Percentiles rank a stretch among this genome's conserved stretches.
Conservation (phyloP, 2,329 filamentous ascomycete genomes). For the Fusarium cicatricum region DNA sequence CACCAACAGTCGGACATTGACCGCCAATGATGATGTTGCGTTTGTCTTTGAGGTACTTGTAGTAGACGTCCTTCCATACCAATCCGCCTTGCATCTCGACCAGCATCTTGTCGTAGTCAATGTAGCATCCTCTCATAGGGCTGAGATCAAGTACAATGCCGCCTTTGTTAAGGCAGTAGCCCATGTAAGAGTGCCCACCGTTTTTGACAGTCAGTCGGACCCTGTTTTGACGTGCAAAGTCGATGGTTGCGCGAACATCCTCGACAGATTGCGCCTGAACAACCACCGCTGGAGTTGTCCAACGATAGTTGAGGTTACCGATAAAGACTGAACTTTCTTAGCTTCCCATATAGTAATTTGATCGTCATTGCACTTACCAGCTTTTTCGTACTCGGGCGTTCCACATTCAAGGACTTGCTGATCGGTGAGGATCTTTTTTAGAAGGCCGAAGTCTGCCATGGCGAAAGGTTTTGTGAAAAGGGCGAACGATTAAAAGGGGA, state of each 20-base stretch:
- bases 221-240: neutral
- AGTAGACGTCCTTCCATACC: constrained; percentile 4
- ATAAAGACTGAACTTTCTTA: neutral
- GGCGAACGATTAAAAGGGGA: too few relatives aligned
- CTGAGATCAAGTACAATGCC: constrained; percentile 11
- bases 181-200: constrained; percentile 5
- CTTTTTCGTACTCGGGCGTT: neutral
- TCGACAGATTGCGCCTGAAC: neutral
- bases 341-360: too few relatives aligned
- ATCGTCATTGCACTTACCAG: neutral
- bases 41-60: constrained; percentile 8
- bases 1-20: neutral
- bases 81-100: constrained; percentile 3
- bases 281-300: neutral
- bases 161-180: constrained; percentile 1
- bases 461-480: too few relatives aligned
- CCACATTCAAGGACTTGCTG: neutral
- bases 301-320: neutral
- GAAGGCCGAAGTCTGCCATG: neutral
- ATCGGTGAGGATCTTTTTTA: neutral
- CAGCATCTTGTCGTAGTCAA: neutral
- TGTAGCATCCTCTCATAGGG: neutral
- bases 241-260: neutral
- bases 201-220: constrained; percentile 2
- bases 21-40: constrained; percentile 7